Conservation (phyloP, 257 asterid genomes). For the Sherardia arvensis region DNA sequence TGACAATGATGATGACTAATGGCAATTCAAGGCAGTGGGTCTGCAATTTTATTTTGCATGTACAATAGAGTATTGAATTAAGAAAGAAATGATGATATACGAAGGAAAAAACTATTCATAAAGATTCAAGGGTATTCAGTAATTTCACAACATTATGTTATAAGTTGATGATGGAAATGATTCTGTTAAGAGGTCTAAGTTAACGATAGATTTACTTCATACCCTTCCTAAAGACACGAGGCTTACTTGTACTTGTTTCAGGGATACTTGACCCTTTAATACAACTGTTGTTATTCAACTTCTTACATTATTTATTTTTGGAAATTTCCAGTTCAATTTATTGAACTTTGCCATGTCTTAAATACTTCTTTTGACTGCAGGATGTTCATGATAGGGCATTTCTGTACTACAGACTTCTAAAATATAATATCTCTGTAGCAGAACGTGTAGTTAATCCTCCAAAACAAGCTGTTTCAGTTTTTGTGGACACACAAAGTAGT, state of each 20-base stretch:
- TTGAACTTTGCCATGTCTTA: not conserved
- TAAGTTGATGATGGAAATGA: not conserved
- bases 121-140: not conserved
- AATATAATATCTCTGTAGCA: slow-evolving; percentile 65
- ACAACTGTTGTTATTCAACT: not conserved
- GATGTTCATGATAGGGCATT: slow-evolving; percentile 99
- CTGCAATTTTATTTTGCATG: too few relatives aligned
- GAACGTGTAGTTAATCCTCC: slow-evolving; percentile 96
- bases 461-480: slow-evolving; percentile 98
- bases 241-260: not conserved
- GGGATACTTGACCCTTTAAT: not conserved
- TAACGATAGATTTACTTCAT: not conserved
- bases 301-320: not conserved
- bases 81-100: not conserved
- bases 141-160: not conserved
- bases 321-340: slow-evolving; percentile 5
- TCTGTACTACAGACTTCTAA: slow-evolving; percentile 85
- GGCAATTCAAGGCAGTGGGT: too few relatives aligned
- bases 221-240: not conserved
- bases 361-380: slow-evolving; percentile 34
- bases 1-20: too few relatives aligned
- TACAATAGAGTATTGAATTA: too few relatives aligned
- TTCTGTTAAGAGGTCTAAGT: not conserved
- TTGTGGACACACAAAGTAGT: slow-evolving; percentile 91
- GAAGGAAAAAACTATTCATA: not conserved